phyloP scores from a whole-genome alignment of 202 grass and related monocot species.

The Schoenoplectus triqueter region DNA sequence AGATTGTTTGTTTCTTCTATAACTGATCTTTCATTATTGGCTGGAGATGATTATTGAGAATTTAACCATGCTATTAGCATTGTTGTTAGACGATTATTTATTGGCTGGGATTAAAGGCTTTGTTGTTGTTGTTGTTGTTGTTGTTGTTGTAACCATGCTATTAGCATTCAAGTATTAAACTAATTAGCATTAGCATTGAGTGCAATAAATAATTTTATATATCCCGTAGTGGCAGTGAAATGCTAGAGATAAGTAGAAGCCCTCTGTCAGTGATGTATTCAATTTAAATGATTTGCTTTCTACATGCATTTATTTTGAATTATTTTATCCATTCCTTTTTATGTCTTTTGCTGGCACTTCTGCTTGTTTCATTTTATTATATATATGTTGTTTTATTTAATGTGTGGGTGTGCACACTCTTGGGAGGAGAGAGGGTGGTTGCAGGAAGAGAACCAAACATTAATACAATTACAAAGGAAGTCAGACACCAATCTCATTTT shows the following conservation, averaged over 20 bases:
- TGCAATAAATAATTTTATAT: conserved; percentile 4
- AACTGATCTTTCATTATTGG: conserved; percentile 5
- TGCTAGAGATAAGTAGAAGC: not conserved
- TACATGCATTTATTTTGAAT: not conserved
- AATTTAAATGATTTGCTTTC: not conserved
- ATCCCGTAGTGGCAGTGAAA: not conserved
- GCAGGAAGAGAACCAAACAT: not conserved
- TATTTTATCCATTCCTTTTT: conserved; percentile 15
- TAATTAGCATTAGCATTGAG: not conserved
- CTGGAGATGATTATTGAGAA: conserved; percentile 11
- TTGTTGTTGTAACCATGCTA: not conserved
- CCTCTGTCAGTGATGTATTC: too few species aligned
- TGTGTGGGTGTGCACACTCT: not conserved
- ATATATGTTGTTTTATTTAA: not conserved
- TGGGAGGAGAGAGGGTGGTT: not conserved
- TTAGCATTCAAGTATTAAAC: conserved; percentile 6
- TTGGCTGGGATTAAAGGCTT: not conserved
- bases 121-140: too few species aligned
- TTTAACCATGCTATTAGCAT: not conserved
- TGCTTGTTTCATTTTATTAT: not conserved
- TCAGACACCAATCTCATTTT: conserved; percentile 8
- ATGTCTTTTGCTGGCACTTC: not conserved
- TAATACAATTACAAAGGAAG: not conserved
- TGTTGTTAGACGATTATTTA: not conserved
- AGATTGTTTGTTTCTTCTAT: conserved; percentile 1